Conservation (phyloP, 1,284 basidiomycete species). For the Veloboletus limbatus region DNA sequence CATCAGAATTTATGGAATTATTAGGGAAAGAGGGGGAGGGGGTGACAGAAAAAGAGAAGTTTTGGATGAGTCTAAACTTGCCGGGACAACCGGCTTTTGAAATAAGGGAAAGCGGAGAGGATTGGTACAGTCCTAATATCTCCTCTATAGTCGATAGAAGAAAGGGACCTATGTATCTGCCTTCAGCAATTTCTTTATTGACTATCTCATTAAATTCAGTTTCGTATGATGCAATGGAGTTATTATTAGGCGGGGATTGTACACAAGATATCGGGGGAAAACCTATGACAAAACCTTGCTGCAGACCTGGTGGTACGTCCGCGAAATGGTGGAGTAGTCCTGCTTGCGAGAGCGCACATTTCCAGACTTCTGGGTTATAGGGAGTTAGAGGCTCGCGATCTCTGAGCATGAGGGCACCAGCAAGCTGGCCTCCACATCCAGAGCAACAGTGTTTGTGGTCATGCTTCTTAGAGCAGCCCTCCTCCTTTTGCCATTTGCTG, state of each 20-base stretch:
- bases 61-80: slow-evolving; percentile 5
- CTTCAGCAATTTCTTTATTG: slow-evolving; percentile 3
- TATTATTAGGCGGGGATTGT: slow-evolving; percentile 1
- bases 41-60: neutral
- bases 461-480: too few species aligned
- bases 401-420: too few species aligned
- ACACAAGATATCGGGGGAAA: neutral
- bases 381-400: too few species aligned
- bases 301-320: too few species aligned
- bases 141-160: neutral
- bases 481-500: too few species aligned
- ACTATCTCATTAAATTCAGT: neutral
- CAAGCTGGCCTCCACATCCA: too few species aligned
- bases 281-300: neutral
- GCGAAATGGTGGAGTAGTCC: too few species aligned
- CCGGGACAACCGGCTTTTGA: neutral
- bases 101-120: slow-evolving; percentile 1
- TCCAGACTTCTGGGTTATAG: too few species aligned
- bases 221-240: neutral
- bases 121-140: neutral
- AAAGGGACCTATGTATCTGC: slow-evolving; percentile 4
- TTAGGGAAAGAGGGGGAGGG: neutral
- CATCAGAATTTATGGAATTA: neutral
- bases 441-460: too few species aligned
- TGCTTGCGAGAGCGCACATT: too few species aligned